A percentile compares a stretch with the other conserved stretches of the same genome.
Conservation (phyloP, 768 basidiomycete species). For the Inosperma sp. region DNA sequence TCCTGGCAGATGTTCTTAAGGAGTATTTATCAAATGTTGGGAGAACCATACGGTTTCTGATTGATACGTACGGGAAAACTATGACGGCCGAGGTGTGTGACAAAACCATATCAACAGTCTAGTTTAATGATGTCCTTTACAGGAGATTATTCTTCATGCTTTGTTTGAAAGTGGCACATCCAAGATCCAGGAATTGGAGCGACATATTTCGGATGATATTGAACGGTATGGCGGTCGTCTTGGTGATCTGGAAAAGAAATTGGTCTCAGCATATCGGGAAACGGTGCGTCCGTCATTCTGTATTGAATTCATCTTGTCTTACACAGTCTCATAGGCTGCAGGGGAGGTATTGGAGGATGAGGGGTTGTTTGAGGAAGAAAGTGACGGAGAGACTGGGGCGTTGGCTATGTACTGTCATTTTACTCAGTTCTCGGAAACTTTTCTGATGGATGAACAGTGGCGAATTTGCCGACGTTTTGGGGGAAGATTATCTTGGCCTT, state of each 20-base stretch:
- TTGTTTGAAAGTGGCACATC: conserved; percentile 86
- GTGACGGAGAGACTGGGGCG: conserved; percentile 41
- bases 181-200: conserved; percentile 72
- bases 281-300: conserved; percentile 45
- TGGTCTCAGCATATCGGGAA: conserved; percentile 78
- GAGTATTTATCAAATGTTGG: conserved; percentile 87
- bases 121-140: background rate
- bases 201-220: conserved; percentile 86
- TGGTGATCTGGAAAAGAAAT: conserved; percentile 78
- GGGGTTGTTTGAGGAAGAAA: conserved; percentile 47
- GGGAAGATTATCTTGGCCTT: conserved; percentile 91
- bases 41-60: conserved; percentile 73
- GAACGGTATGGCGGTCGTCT: conserved; percentile 75
- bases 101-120: background rate
- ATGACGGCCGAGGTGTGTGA: conserved; percentile 80
- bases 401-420: conserved; percentile 30
- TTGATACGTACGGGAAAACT: conserved; percentile 71
- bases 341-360: conserved; percentile 48
- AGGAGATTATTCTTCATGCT: conserved; percentile 93
- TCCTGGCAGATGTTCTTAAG: conserved; percentile 68
- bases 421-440: background rate
- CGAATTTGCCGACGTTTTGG: conserved; percentile 81
- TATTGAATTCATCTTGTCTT: background rate
- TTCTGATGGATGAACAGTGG: conserved; percentile 44
- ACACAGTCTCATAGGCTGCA: conserved; percentile 26